Evolutionary conservation across 2,329 filamentous ascomycete genomes (phyloP).

Genomic region (Madurella mycetomatis): DNA sequence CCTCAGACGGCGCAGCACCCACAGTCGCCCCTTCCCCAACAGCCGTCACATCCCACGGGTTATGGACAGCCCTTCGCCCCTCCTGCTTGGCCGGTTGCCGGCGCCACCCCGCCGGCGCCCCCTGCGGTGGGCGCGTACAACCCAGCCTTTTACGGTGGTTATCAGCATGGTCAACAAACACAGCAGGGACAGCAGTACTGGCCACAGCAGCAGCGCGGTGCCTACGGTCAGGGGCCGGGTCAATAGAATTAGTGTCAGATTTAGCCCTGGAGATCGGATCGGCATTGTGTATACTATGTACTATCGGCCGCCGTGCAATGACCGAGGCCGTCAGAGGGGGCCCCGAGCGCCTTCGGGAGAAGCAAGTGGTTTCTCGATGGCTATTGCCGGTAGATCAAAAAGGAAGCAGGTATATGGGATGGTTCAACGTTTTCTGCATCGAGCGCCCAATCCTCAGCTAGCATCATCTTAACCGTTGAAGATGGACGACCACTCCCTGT

Average conservation of each 20-base stretch:
- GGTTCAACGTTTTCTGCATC: too few species aligned
- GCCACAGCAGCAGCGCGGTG: slow-evolving; percentile 16
- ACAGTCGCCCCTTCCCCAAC: slow-evolving; percentile 23
- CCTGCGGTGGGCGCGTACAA: slow-evolving; percentile 47
- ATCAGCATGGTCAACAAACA: slow-evolving; percentile 38
- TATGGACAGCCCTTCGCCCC: slow-evolving; percentile 36
- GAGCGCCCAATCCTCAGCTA: too few species aligned
- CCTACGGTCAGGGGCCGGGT: slow-evolving; percentile 15
- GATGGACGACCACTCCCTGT: too few species aligned
- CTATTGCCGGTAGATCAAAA: too few species aligned
- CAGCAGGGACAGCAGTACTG: slow-evolving; percentile 19
- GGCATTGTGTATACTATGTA: not conserved
- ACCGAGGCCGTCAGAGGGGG: not conserved
- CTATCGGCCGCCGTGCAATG: not conserved
- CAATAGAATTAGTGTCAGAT: slow-evolving; percentile 3
- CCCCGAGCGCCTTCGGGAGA: too few species aligned
- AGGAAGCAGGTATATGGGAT: too few species aligned
- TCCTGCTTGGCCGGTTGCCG: slow-evolving; percentile 32
- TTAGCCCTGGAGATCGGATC: not conserved
- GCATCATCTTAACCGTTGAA: too few species aligned
- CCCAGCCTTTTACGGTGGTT: slow-evolving; percentile 51
- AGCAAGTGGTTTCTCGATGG: too few species aligned
- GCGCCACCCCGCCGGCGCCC: slow-evolving; percentile 26
- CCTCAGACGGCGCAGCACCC: slow-evolving; percentile 25
- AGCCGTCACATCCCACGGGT: slow-evolving; percentile 2